Percentiles rank a stretch among this genome's conserved stretches.
phyloP scores from a whole-genome alignment of 2,329 filamentous ascomycete genomes.

The Fusarium anthophilum region DNA sequence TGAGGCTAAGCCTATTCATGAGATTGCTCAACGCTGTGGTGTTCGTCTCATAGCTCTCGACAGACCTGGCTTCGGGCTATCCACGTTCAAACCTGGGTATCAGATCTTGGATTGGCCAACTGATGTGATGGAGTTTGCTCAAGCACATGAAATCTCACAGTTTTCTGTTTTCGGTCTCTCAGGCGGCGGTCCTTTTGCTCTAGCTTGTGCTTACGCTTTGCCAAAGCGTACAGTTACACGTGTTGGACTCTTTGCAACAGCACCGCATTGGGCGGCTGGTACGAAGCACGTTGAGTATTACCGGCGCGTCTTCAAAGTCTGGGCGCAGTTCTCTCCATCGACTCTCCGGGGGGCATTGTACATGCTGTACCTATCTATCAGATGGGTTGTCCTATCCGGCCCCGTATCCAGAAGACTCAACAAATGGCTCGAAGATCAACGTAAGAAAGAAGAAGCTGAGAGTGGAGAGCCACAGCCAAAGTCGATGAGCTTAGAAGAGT shows the following conservation, averaged over 20 bases:
- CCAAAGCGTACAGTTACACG: slow-evolving; percentile 44
- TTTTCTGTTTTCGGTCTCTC: slow-evolving; percentile 50
- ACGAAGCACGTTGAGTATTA: slow-evolving; percentile 41
- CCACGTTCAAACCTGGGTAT: slow-evolving; percentile 47
- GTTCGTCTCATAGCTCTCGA: slow-evolving; percentile 52
- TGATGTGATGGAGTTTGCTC: slow-evolving; percentile 47
- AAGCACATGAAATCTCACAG: slow-evolving; percentile 30
- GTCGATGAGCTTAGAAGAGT: slow-evolving; percentile 27
- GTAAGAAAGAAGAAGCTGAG: background rate
- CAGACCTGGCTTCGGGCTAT: slow-evolving; percentile 55
- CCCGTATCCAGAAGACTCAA: slow-evolving; percentile 6
- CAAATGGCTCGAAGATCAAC: slow-evolving; percentile 15
- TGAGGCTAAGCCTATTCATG: slow-evolving; percentile 45
- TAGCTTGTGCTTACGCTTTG: slow-evolving; percentile 48
- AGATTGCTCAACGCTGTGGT: slow-evolving; percentile 36
- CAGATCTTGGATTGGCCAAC: slow-evolving; percentile 47
- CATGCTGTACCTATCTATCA: background rate
- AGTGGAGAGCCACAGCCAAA: background rate
- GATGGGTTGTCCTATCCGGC: slow-evolving; percentile 14
- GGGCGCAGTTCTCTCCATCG: slow-evolving; percentile 39
- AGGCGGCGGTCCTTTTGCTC: slow-evolving; percentile 50
- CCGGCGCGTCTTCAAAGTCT: slow-evolving; percentile 28
- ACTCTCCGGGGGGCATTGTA: slow-evolving; percentile 28
- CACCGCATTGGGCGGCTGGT: slow-evolving; percentile 48
- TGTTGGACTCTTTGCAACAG: slow-evolving; percentile 51